Conservation (phyloP, 768 basidiomycete genomes). For the Boletus reticuloceps region DNA sequence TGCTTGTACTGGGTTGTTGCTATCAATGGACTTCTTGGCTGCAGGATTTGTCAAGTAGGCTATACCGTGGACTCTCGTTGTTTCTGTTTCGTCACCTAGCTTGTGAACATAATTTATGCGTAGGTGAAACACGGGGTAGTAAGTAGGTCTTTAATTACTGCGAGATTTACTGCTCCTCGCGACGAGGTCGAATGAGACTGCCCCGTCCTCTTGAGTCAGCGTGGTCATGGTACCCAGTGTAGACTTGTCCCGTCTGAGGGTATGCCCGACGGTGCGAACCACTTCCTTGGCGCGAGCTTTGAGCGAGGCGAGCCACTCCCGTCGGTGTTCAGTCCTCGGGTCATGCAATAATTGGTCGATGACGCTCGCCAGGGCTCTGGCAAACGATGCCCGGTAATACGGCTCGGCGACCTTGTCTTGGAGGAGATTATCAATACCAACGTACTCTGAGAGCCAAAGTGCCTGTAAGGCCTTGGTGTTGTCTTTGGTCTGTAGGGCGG, state of each 20-base stretch:
- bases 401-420: constrained; percentile 13
- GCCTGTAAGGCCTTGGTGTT: constrained; percentile 55
- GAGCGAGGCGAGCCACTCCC: constrained; percentile 18
- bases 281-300: constrained; percentile 20
- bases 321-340: constrained; percentile 14
- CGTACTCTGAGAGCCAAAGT: constrained; percentile 53
- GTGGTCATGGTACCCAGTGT: constrained; percentile 24
- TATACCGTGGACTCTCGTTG: constrained; percentile 4
- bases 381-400: constrained; percentile 50
- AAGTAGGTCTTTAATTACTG: constrained; percentile 12
- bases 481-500: constrained; percentile 53
- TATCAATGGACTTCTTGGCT: constrained; percentile 4
- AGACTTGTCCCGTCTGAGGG: constrained; percentile 19
- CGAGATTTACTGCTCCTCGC: constrained; percentile 28
- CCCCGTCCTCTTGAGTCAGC: constrained; percentile 26
- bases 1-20: not conserved
- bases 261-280: constrained; percentile 7
- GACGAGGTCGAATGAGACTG: constrained; percentile 30
- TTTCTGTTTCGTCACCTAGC: constrained; percentile 10
- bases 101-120: constrained; percentile 1
- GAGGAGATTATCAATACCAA: constrained; percentile 42
- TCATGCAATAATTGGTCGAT: constrained; percentile 34
- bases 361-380: constrained; percentile 41
- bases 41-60: not conserved
- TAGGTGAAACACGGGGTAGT: constrained; percentile 4